Percentiles rank a stretch among this genome's conserved stretches.
These are phyloP conservation scores for Hanseniaspora sp. DNA, from an alignment of 1,139 yeast genomes.

Conservation along the genomic window DNA sequence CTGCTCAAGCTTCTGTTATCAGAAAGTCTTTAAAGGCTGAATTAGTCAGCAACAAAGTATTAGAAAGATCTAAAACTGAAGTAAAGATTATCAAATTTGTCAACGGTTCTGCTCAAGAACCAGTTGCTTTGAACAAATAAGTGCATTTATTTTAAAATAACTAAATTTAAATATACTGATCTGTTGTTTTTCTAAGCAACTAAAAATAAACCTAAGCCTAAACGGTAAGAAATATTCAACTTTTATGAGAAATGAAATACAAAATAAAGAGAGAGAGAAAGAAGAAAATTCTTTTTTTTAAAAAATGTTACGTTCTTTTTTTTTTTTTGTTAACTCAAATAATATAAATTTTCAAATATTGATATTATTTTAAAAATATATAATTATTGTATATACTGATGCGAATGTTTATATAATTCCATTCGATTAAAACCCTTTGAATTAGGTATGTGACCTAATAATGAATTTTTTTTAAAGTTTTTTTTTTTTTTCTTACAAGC, in stretches of 20 bases:
- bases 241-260: not conserved
- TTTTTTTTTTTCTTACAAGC: too few species aligned
- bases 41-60: slow-evolving; percentile 60
- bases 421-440: too few species aligned
- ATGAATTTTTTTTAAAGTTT: too few species aligned
- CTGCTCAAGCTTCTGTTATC: slow-evolving; percentile 81
- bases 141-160: not conserved
- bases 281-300: too few species aligned
- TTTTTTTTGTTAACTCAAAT: too few species aligned
- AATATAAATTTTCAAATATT: too few species aligned
- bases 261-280: not conserved
- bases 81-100: slow-evolving; percentile 63
- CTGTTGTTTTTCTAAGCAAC: not conserved
- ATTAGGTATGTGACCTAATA: too few species aligned
- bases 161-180: not conserved
- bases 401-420: too few species aligned
- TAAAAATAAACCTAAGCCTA: not conserved
- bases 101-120: slow-evolving; percentile 41
- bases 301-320: too few species aligned
- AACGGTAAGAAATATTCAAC: not conserved
- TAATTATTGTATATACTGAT: too few species aligned
- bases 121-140: slow-evolving; percentile 29
- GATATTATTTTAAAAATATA: too few species aligned
- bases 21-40: slow-evolving; percentile 88
- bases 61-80: slow-evolving; percentile 60